phyloP scores from a whole-genome alignment of 2,329 filamentous ascomycete species.

The Aspergillus sp. region DNA sequence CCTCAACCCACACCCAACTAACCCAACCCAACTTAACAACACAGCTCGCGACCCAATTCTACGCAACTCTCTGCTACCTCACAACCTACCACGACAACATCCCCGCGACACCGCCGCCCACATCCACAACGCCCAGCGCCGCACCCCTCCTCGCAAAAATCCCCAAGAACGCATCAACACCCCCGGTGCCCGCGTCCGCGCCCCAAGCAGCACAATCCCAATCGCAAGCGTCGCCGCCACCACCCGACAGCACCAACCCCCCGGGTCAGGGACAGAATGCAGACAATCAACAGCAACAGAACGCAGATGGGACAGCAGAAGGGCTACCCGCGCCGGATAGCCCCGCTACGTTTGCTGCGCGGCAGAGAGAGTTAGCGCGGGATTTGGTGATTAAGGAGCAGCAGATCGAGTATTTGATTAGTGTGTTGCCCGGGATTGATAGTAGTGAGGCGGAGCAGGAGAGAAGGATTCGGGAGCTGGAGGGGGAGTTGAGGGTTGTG shows the following conservation, averaged over 20 bases:
- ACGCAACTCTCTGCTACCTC: slow-evolving; percentile 53
- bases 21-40: not conserved
- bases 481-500: slow-evolving; percentile 46
- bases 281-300: slow-evolving; percentile 25
- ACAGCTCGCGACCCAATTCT: slow-evolving; percentile 55
- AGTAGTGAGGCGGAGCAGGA: slow-evolving; percentile 49
- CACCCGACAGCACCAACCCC: slow-evolving; percentile 14
- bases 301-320: slow-evolving; percentile 18
- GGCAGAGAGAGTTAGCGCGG: slow-evolving; percentile 51
- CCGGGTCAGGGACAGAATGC: slow-evolving; percentile 19
- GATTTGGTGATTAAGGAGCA: slow-evolving; percentile 54
- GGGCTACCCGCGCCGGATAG: slow-evolving; percentile 43
- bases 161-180: slow-evolving; percentile 42
- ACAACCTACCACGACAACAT: slow-evolving; percentile 50
- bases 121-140: slow-evolving; percentile 33
- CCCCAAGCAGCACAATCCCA: slow-evolving; percentile 18
- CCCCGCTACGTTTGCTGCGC: slow-evolving; percentile 44
- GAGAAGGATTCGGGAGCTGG: slow-evolving; percentile 45
- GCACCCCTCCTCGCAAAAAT: slow-evolving; percentile 45
- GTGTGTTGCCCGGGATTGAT: slow-evolving; percentile 49
- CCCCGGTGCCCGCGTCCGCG: slow-evolving; percentile 35
- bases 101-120: slow-evolving; percentile 36
- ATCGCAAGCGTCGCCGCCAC: slow-evolving; percentile 19
- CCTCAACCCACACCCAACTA: slow-evolving; percentile 1
- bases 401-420: slow-evolving; percentile 54